phyloP scores from a whole-genome alignment of 1,139 yeast genomes.

The Kodamaea arcana region DNA sequence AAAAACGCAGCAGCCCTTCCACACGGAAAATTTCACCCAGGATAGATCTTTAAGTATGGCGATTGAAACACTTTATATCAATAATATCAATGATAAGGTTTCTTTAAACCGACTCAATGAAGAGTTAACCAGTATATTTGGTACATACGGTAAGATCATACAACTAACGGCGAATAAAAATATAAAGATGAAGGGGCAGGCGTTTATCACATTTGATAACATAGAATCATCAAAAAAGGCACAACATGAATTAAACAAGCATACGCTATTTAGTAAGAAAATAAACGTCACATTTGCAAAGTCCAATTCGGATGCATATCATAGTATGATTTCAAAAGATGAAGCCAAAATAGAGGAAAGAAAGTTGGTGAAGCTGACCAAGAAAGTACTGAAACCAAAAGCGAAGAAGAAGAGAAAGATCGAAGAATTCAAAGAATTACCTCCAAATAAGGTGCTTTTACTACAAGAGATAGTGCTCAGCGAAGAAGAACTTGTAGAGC shows the following conservation, averaged over 20 bases:
- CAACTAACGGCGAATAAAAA: conserved; percentile 60
- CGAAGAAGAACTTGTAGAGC: conserved; percentile 35
- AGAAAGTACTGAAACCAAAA: conserved; percentile 11
- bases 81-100: conserved; percentile 71
- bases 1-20: too few species aligned
- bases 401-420: conserved; percentile 14
- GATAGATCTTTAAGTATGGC: conserved; percentile 7
- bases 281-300: conserved; percentile 44
- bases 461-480: conserved; percentile 53
- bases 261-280: conserved; percentile 50
- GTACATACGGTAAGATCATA: conserved; percentile 45
- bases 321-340: conserved; percentile 12
- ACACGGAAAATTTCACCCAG: too few species aligned
- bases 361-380: conserved; percentile 10
- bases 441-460: conserved; percentile 69
- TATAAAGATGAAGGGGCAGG: conserved; percentile 74
- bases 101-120: conserved; percentile 48
- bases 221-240: conserved; percentile 49
- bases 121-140: conserved; percentile 39
- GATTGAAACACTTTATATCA: conserved; percentile 50
- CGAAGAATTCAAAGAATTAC: conserved; percentile 36
- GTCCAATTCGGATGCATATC: conserved; percentile 43
- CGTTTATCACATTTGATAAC: conserved; percentile 64
- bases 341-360: conserved; percentile 14
- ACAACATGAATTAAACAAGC: conserved; percentile 37